Evolutionary conservation across 129 eudicot species (phyloP).

Genomic region (Arctium minus): DNA sequence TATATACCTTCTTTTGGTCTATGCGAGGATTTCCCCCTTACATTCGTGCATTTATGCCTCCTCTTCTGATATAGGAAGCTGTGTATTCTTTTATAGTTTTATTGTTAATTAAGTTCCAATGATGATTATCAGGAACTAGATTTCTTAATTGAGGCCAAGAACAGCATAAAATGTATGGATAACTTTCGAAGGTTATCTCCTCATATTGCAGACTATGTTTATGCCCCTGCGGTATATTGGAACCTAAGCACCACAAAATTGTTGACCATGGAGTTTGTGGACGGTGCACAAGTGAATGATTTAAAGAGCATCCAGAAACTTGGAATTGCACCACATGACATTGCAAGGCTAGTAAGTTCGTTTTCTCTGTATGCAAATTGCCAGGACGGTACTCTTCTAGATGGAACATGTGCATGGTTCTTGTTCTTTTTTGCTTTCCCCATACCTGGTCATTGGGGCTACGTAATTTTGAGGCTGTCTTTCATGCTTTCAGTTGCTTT

Average conservation of each 20-base stretch:
- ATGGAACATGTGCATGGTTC: background rate
- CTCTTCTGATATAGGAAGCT: constrained; percentile 1
- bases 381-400: background rate
- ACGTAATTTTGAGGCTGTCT: background rate
- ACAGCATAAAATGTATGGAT: constrained; percentile 88
- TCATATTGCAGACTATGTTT: constrained; percentile 76
- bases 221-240: constrained; percentile 76
- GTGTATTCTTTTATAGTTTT: background rate
- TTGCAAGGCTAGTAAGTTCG: constrained; percentile 67
- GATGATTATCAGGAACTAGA: constrained; percentile 84
- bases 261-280: constrained; percentile 90
- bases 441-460: background rate
- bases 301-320: constrained; percentile 51
- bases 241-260: constrained; percentile 74
- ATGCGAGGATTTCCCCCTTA: background rate
- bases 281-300: constrained; percentile 78
- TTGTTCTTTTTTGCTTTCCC: background rate
- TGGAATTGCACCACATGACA: constrained; percentile 63
- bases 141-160: constrained; percentile 89
- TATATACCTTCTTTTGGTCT: background rate
- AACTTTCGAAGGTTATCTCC: constrained; percentile 93
- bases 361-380: constrained; percentile 15
- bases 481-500: background rate
- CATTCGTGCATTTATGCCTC: constrained; percentile 13
- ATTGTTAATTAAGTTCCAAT: constrained; percentile 25